Base-by-base conservation (phyloP, 2,329 filamentous ascomycete species). In the Colletotrichum sp. region DNA sequence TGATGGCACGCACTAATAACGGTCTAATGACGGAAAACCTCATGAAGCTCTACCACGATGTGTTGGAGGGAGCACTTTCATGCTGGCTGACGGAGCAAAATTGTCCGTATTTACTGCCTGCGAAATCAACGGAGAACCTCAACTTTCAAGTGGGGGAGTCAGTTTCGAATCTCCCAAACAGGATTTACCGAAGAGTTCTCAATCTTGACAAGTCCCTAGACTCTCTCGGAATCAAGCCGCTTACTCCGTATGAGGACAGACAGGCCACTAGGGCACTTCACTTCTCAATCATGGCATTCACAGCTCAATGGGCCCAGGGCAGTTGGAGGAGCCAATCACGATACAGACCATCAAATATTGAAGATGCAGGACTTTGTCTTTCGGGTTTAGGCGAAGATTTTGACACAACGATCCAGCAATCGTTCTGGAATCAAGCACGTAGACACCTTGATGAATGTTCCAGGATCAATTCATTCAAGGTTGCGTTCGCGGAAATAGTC, bases 11-110 rank as follows among this genome's bases (percentile, higher is more conserved):
- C 1, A 80, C 80, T 3, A 85, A 86, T 63, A 82, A 79, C 32
- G 73, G 78, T 55, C 83, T 87, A 30, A 85, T 90, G 71, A 86
- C 85, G 1, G 83, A 87, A 55, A 85, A 82, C 16, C 81, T 90
- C 21, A 81, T 90, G 67, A 85, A 84, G 60, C 87, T 90, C 39
- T 91, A 90, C 79, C 89, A 90, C 77, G 88, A 90, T 77, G 89
- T 88, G 34, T 84, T 90, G 77, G 89, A 90, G 77, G 87, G 89
- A 78, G 88, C 87, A 15, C 80, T 90, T 8, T 87, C 88, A 3
- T 90, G 89, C 79, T 91, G 89, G 89, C 78, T 90, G 21, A 89
- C 88, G 0, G 89, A 90, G 76, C 84, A 86, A 63, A 90, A 88
- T 4, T 91, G 89, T 70, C 89, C 89, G 1, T 90, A 90, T 78